Base-by-base conservation (phyloP, 352 stramenopile species). In the Phytophthora sp. region DNA sequence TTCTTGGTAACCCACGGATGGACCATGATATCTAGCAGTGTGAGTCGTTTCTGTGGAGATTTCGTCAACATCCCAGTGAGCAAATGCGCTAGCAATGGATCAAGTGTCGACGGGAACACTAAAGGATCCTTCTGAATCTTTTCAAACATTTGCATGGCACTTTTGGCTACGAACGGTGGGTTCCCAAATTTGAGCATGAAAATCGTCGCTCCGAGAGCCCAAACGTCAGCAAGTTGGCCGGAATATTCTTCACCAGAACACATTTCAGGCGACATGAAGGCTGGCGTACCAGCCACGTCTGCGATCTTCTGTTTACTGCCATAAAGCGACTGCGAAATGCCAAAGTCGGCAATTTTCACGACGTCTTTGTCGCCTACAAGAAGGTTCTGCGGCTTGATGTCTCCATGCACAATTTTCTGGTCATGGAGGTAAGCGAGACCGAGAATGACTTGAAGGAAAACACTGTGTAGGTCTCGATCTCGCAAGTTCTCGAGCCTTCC, bases 201-300 rank as follows among this genome's bases (percentile, higher is more conserved):
- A n/a, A 95, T 65, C 9, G 86, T 96, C 1, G 84, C 90, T 15
- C 94, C 92, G 1, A 97, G 77, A 0, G 94, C 91, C 90, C 93
- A 98, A 29, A 98, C 84, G 64, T 98, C 94, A 0, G 90, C 94
- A 7, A 96, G 62, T 31, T 96, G 88, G 5, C 91, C 94, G 0
- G 82, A 92, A 59, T 91, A 89, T 21, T 90, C 86, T n/a, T 89
- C 80, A 0, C 77, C 86, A 0, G 83, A 88, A 63, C 90, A 98
- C 76, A 98, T 95, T 69, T 98, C 94, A 2, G 94, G 94, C 0
- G 90, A 92, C 90, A 98, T 97, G 59, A 98, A 98, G 4, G 91
- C 91, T 11, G 92, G 91, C 0, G 93, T 98, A 2, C 94, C 94
- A 1, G 78, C 89, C 7, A 88, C 93, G 44, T 92, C 86, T 12